Conservation (phyloP, 805 yeast species). For the Lipomyces japonicus region DNA sequence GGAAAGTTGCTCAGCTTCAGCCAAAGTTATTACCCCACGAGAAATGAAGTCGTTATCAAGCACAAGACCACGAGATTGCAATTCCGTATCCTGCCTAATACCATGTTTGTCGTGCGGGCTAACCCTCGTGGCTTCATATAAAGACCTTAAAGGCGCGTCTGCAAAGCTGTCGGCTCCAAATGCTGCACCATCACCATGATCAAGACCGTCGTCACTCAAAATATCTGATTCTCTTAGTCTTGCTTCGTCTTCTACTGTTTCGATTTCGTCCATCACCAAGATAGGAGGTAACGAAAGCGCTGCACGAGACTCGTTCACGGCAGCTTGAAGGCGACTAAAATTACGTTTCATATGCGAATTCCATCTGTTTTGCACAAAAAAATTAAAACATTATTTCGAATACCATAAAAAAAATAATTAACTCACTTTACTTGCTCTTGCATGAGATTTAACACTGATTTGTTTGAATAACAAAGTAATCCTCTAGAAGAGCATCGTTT, state of each 20-base stretch:
- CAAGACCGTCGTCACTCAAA: slow-evolving; percentile 3
- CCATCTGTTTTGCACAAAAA: slow-evolving; percentile 7
- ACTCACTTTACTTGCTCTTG: slow-evolving; percentile 13
- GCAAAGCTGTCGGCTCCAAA: slow-evolving; percentile 16
- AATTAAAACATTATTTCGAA: not conserved
- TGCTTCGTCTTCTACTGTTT: slow-evolving; percentile 18
- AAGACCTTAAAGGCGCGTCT: slow-evolving; percentile 19
- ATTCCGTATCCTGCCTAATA: not conserved
- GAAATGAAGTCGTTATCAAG: slow-evolving; percentile 20
- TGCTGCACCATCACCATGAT: not conserved
- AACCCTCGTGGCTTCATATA: slow-evolving; percentile 17
- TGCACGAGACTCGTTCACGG: slow-evolving; percentile 17
- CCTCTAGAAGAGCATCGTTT: slow-evolving; percentile 20
- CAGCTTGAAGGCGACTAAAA: slow-evolving; percentile 12
- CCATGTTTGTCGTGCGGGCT: not conserved
- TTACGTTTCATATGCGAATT: slow-evolving; percentile 11
- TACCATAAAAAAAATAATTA: not conserved
- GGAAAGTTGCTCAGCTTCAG: slow-evolving; percentile 18
- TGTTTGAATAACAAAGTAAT: slow-evolving; percentile 16
- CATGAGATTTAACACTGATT: slow-evolving; percentile 11
- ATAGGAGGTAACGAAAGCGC: slow-evolving; percentile 12
- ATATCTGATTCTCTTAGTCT: slow-evolving; percentile 12
- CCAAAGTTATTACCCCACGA: slow-evolving; percentile 16
- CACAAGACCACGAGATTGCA: slow-evolving; percentile 16
- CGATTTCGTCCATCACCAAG: slow-evolving; percentile 10